A percentile compares a stretch with the other conserved stretches of the same genome.
Conservation (phyloP, 2,329 filamentous ascomycete species). For the Emergomyces africanus region DNA sequence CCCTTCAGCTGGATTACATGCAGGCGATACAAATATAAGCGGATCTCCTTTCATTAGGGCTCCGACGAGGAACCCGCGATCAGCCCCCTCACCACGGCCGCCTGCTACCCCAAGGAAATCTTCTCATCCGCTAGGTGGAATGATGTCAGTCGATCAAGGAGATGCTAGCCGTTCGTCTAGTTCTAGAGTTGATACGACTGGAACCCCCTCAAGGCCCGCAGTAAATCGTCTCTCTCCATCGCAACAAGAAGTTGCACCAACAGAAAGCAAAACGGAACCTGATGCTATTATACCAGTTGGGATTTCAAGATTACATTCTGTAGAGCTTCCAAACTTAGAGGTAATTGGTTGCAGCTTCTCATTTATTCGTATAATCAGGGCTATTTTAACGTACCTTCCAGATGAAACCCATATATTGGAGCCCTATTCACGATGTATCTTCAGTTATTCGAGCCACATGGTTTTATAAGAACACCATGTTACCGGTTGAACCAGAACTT, state of each 20-base stretch:
- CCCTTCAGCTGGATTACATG: constrained; percentile 16
- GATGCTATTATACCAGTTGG: constrained; percentile 64
- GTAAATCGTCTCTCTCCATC: constrained; percentile 1
- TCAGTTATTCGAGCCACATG: constrained; percentile 77
- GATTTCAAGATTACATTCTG: constrained; percentile 77
- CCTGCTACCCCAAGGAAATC: background rate
- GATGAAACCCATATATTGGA: constrained; percentile 98
- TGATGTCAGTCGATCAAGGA: background rate
- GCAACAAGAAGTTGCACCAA: background rate
- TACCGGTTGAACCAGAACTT: constrained; percentile 69
- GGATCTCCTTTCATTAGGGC: constrained; percentile 38
- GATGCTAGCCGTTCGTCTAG: background rate
- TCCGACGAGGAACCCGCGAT: constrained; percentile 16
- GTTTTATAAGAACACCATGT: constrained; percentile 96
- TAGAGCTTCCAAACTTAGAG: constrained; percentile 61
- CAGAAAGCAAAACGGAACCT: constrained; percentile 18
- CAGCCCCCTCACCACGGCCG: constrained; percentile 3
- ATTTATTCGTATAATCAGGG: background rate
- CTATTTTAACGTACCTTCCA: constrained; percentile 25
- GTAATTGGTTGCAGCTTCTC: constrained; percentile 11
- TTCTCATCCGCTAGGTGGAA: background rate
- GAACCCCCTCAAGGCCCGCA: constrained; percentile 6
- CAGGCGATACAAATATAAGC: constrained; percentile 29
- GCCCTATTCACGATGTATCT: constrained; percentile 77
- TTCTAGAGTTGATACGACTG: background rate